Base-by-base conservation (phyloP, 2,329 filamentous ascomycete genomes). In the Stachybotrys elegans region DNA sequence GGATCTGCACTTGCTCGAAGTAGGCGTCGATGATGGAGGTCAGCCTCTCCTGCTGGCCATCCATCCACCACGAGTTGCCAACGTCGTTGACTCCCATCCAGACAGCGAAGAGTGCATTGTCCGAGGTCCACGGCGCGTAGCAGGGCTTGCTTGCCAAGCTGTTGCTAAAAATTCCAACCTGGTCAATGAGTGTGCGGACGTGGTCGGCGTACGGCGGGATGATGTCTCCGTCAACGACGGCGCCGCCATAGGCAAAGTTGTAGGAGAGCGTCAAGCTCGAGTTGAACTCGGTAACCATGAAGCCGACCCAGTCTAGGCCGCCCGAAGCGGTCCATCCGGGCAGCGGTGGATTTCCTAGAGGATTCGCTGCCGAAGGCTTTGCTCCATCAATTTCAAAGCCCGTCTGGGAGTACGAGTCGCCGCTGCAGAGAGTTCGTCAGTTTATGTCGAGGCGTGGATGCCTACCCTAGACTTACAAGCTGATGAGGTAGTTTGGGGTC, bases 261-360 rank as follows among this genome's bases (percentile, higher is more conserved):
- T 78, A 79, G 12, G 68, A 70, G 4, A 78, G 52, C 1, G 50
- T 49, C 0, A 66, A 49, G 0, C 72, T 72, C 3, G 56, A 57
- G 52, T 78, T 78, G 50, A 74, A 67, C 40, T 67, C 63, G 4
- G 63, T 65, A 0, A 71, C 71, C 4, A 78, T 59, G 45, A 66
- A 71, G 36, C 69, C 75, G 25, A 77, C 63, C 74, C 73, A 78
- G 51, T 78, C 77, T 19, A 65, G 57, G 11, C 75, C 75, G 19
- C 72, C 72, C 6, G 69, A 62, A 1, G 71, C 68, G 19, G 75
- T 77, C 49, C 60, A 72, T 19, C 74, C 71, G 0, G 72, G 75
- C 48, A 76, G 78, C 0, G 65, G 49, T 0, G 81, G 81, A 52
- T 86, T 86, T 1, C 82, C 82, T 36, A 85, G 66, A 0, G 81